These are phyloP conservation scores for Verticillium nonalfalfae DNA, from an alignment of 2,329 filamentous ascomycete species.

Conservation along the genomic window DNA sequence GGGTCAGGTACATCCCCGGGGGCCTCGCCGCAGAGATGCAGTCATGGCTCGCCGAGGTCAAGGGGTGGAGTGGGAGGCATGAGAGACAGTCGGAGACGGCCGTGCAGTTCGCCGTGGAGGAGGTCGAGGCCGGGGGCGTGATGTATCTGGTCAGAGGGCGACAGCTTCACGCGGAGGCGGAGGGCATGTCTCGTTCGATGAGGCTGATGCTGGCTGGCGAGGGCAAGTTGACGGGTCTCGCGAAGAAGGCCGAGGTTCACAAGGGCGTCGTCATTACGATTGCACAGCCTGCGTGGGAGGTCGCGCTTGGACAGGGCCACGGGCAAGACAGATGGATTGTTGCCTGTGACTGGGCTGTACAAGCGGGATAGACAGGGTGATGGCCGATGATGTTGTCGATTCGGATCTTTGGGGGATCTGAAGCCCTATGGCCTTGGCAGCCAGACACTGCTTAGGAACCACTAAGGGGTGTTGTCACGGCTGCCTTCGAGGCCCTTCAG, in stretches of 20 bases:
- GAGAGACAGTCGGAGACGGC: slow-evolving; percentile 8
- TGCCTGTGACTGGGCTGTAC: slow-evolving; percentile 27
- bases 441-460: too few relatives aligned
- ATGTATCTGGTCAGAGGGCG: slow-evolving; percentile 25
- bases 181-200: not conserved
- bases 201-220: slow-evolving; percentile 29
- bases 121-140: slow-evolving; percentile 20
- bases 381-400: not conserved
- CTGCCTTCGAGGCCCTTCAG: too few relatives aligned
- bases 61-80: slow-evolving; percentile 21
- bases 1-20: slow-evolving; percentile 25
- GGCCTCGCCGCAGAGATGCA: slow-evolving; percentile 33
- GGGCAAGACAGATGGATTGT: slow-evolving; percentile 24
- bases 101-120: slow-evolving; percentile 20
- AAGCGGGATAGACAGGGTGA: not conserved
- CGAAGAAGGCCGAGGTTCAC: slow-evolving; percentile 17
- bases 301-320: slow-evolving; percentile 19
- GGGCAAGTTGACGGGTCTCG: slow-evolving; percentile 28
- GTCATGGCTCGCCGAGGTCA: slow-evolving; percentile 33
- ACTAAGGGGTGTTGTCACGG: too few relatives aligned
- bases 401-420: too few relatives aligned
- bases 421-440: too few relatives aligned
- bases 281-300: slow-evolving; percentile 30
- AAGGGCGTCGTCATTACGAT: slow-evolving; percentile 24
- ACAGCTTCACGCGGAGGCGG: slow-evolving; percentile 6